These are phyloP conservation scores for Thuidium tamariscinum DNA, from an alignment of 225 moss, liverwort and hornwort genomes.

Conservation along the genomic window DNA sequence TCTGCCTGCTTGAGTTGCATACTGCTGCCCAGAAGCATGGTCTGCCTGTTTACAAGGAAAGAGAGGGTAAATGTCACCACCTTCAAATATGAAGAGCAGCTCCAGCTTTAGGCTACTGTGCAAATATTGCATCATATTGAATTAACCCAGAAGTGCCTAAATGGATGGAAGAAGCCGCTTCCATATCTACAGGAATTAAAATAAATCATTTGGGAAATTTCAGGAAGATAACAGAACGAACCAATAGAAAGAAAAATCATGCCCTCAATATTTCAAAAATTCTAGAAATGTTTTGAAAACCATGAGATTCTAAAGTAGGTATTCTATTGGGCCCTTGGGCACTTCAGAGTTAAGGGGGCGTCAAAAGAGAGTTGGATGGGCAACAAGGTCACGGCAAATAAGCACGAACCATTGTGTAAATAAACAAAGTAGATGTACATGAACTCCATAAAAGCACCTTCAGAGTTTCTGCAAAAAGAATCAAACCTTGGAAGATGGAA, in stretches of 20 bases:
- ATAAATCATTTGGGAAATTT: neutral
- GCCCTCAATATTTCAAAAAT: neutral
- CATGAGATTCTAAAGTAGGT: neutral
- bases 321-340: neutral
- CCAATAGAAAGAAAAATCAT: neutral
- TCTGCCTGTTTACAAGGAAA: slow-evolving; percentile 7
- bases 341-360: neutral
- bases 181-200: neutral
- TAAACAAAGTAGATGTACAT: neutral
- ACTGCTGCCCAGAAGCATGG: neutral
- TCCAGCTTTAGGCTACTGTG: neutral
- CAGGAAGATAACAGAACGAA: neutral
- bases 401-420: neutral
- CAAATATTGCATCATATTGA: neutral
- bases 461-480: neutral
- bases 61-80: neutral
- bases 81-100: neutral
- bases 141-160: neutral
- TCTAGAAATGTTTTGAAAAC: neutral
- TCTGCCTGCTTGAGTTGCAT: slow-evolving; percentile 4
- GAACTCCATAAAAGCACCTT: neutral
- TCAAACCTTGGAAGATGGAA: slow-evolving; percentile 28
- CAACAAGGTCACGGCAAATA: neutral
- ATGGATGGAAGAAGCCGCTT: neutral
- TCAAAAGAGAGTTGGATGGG: neutral